Percentiles rank a stretch among this genome's conserved stretches.
These are phyloP conservation scores for Carex scoparia DNA, from an alignment of 176 grass and related monocot species.

Conservation along the genomic window DNA sequence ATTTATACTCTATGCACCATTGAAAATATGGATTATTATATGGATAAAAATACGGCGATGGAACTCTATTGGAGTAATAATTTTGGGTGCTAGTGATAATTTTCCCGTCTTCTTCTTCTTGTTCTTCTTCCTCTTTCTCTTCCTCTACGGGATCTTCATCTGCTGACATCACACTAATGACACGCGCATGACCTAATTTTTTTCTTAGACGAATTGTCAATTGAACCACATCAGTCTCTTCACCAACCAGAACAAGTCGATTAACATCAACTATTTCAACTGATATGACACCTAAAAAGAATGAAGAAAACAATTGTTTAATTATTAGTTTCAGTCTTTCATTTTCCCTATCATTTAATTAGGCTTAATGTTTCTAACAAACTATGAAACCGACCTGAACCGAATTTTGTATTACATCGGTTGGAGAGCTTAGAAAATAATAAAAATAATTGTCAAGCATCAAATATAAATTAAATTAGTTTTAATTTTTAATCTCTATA, in stretches of 20 bases:
- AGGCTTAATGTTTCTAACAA: too few relatives aligned
- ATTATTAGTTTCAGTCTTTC: not conserved
- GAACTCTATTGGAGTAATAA: not conserved
- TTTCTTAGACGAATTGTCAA: conserved; percentile 42
- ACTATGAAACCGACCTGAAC: too few relatives aligned
- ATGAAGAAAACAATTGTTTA: not conserved
- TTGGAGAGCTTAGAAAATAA: too few relatives aligned
- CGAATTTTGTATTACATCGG: too few relatives aligned
- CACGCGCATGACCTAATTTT: conserved; percentile 40
- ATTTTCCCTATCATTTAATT: too few relatives aligned
- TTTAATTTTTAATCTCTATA: too few relatives aligned
- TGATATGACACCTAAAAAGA: conserved; percentile 41
- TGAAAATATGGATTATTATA: not conserved
- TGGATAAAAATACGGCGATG: not conserved
- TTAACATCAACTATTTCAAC: conserved; percentile 42
- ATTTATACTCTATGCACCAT: not conserved
- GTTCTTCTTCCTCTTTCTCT: not conserved
- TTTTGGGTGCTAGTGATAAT: not conserved
- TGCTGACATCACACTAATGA: conserved; percentile 33
- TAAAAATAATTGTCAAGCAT: too few relatives aligned
- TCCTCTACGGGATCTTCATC: not conserved
- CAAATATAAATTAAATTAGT: too few relatives aligned
- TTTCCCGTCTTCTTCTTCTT: not conserved
- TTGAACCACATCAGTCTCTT: conserved; percentile 39
- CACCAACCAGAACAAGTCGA: conserved; percentile 37